A percentile compares a stretch with the other conserved stretches of the same genome.
phyloP scores from a whole-genome alignment of 495 filamentous ascomycete species.

The Aspergillus heteromorphus region DNA sequence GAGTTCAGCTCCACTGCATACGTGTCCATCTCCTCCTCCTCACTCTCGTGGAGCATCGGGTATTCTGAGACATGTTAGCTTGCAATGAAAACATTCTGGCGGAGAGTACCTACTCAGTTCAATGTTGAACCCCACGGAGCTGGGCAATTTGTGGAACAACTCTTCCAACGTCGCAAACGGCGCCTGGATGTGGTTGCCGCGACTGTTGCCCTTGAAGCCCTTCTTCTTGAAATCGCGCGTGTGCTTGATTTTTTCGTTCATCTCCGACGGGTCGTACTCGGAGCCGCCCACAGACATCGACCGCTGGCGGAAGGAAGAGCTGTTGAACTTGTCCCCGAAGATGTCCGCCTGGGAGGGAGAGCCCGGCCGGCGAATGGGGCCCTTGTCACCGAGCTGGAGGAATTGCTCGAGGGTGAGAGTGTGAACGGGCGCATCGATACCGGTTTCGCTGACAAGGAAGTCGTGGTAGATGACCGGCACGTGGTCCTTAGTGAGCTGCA shows the following conservation, averaged over 20 bases:
- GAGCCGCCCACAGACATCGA: slow-evolving; percentile 55
- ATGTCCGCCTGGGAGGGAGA: slow-evolving; percentile 36
- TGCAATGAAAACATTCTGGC: too few relatives aligned
- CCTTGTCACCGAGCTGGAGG: slow-evolving; percentile 69
- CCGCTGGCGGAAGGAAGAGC: slow-evolving; percentile 32
- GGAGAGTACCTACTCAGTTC: slow-evolving; percentile 67
- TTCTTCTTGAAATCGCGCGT: slow-evolving; percentile 89
- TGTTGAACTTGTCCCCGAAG: slow-evolving; percentile 4
- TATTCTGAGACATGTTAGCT: slow-evolving; percentile 59
- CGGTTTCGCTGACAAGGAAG: slow-evolving; percentile 96
- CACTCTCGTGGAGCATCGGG: slow-evolving; percentile 90
- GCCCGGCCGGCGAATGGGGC: slow-evolving; percentile 36
- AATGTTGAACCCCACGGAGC: slow-evolving; percentile 89
- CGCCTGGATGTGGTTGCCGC: slow-evolving; percentile 88
- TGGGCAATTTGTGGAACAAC: slow-evolving; percentile 78
- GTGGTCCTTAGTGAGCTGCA: slow-evolving; percentile 97
- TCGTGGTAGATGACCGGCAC: slow-evolving; percentile 99
- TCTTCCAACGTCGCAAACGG: slow-evolving; percentile 94
- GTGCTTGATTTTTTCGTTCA: slow-evolving; percentile 93
- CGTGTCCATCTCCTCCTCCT: slow-evolving; percentile 95
- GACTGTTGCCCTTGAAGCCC: slow-evolving; percentile 92
- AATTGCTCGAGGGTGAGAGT: slow-evolving; percentile 91
- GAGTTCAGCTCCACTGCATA: slow-evolving; percentile 96
- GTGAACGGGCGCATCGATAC: slow-evolving; percentile 95
- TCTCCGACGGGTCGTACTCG: slow-evolving; percentile 50